These are phyloP conservation scores for Paramyrothecium roridum DNA, from an alignment of 2,329 filamentous ascomycete genomes.

Conservation along the genomic window DNA sequence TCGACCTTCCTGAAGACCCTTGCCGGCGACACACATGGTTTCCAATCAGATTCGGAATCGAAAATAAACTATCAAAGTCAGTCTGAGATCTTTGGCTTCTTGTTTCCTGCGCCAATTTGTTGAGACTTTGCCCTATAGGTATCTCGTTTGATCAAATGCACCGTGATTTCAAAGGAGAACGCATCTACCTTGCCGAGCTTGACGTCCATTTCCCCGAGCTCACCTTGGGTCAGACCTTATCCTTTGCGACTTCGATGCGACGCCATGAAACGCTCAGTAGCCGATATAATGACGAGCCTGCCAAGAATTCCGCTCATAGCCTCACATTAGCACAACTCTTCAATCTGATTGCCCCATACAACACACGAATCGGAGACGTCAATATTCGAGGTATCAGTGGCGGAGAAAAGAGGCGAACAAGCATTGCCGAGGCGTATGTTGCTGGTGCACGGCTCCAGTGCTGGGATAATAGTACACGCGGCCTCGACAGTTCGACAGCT, in stretches of 20 bases:
- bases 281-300: background rate
- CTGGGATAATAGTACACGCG: conserved; percentile 65
- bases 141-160: conserved; percentile 27
- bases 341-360: conserved; percentile 59
- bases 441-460: conserved; percentile 51
- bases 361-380: conserved; percentile 60
- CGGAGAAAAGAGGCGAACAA: conserved; percentile 63
- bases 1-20: conserved; percentile 53
- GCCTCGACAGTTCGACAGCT: conserved; percentile 59
- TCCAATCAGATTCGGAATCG: background rate
- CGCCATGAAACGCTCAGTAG: background rate
- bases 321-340: conserved; percentile 42
- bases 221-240: conserved; percentile 59
- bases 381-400: conserved; percentile 51
- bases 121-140: background rate
- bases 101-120: background rate
- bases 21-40: conserved; percentile 40
- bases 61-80: conserved; percentile 46
- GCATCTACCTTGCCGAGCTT: conserved; percentile 60
- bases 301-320: background rate
- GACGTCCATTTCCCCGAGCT: conserved; percentile 63
- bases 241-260: conserved; percentile 58
- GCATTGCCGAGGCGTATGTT: conserved; percentile 61
- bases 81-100: background rate
- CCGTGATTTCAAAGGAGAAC: conserved; percentile 44